These are phyloP conservation scores for Annulohypoxylon nitens DNA, from an alignment of 495 filamentous ascomycete species.

Conservation along the genomic window DNA sequence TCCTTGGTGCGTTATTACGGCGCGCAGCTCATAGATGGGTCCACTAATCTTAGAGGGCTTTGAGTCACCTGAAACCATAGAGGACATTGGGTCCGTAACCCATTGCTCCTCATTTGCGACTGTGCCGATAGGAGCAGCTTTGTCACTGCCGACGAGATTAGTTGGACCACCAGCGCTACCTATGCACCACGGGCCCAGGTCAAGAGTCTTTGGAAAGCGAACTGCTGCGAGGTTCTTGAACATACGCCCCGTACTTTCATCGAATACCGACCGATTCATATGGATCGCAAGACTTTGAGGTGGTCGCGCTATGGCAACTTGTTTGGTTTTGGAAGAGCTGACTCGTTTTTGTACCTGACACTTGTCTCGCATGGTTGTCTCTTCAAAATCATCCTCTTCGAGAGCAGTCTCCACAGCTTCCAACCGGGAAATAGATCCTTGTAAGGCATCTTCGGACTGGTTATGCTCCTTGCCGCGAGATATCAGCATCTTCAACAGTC, in stretches of 20 bases:
- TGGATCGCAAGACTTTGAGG: conserved; percentile 86
- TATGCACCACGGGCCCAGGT: conserved; percentile 84
- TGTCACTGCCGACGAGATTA: conserved; percentile 32
- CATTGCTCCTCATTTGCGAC: conserved; percentile 70
- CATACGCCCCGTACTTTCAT: conserved; percentile 80
- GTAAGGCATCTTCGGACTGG: conserved; percentile 34
- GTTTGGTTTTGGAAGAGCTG: conserved; percentile 84
- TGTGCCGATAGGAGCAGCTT: conserved; percentile 21
- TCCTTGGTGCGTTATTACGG: conserved; percentile 90
- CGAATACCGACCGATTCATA: conserved; percentile 91
- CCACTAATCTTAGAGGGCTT: conserved; percentile 59
- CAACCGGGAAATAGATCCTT: conserved; percentile 63
- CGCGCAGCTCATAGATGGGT: conserved; percentile 83
- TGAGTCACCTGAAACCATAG: conserved; percentile 72
- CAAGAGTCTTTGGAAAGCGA: conserved; percentile 76
- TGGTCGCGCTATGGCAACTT: conserved; percentile 84
- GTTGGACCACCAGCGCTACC: conserved; percentile 59
- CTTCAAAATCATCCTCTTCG: conserved; percentile 82
- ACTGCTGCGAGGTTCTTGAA: conserved; percentile 87
- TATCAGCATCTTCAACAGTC: conserved; percentile 55
- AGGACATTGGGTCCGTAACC: conserved; percentile 71
- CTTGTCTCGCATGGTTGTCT: conserved; percentile 76
- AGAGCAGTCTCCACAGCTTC: conserved; percentile 75
- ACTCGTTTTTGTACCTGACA: conserved; percentile 81
- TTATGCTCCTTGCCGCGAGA: conserved; percentile 42